These are phyloP conservation scores for Suhomyces sp. DNA, from an alignment of 805 yeast species.

Conservation along the genomic window DNA sequence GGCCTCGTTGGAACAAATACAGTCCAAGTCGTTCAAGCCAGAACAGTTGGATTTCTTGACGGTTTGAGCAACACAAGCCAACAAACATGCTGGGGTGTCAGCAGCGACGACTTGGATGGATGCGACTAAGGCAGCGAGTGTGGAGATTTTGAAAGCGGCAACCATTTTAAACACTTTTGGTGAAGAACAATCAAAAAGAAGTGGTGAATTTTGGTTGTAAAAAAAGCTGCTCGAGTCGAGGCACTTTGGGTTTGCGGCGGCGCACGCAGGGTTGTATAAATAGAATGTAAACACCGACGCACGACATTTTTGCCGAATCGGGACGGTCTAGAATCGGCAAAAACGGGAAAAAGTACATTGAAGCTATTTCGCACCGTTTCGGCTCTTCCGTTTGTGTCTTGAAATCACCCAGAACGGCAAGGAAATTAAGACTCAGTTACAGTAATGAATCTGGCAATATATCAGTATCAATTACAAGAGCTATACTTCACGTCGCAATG, in stretches of 20 bases:
- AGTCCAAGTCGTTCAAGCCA: conserved; percentile 59
- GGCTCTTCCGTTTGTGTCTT: background rate
- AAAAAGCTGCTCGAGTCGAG: background rate
- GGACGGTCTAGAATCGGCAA: background rate
- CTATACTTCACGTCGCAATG: no score
- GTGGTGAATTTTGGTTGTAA: conserved; percentile 4
- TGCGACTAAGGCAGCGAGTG: conserved; percentile 35
- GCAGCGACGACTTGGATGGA: conserved; percentile 43
- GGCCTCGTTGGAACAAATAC: conserved; percentile 64
- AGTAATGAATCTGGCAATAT: no score
- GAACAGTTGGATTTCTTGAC: conserved; percentile 55
- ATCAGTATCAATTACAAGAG: no score
- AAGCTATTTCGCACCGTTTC: background rate
- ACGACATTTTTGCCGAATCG: conserved; percentile 4
- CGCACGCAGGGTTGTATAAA: background rate
- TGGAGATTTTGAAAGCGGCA: conserved; percentile 20
- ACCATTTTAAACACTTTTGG: conserved; percentile 5
- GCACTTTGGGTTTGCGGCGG: background rate
- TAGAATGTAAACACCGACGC: conserved; percentile 6
- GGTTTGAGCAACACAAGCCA: conserved; percentile 82
- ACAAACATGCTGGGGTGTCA: conserved; percentile 87
- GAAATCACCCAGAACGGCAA: no score
- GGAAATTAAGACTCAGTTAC: no score
- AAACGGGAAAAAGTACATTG: background rate
- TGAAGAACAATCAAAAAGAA: conserved; percentile 4